Evolutionary conservation across 345 rosid species (phyloP), one percentile per base, ranked within the genome.

Genomic region (Acer negundo): DNA sequence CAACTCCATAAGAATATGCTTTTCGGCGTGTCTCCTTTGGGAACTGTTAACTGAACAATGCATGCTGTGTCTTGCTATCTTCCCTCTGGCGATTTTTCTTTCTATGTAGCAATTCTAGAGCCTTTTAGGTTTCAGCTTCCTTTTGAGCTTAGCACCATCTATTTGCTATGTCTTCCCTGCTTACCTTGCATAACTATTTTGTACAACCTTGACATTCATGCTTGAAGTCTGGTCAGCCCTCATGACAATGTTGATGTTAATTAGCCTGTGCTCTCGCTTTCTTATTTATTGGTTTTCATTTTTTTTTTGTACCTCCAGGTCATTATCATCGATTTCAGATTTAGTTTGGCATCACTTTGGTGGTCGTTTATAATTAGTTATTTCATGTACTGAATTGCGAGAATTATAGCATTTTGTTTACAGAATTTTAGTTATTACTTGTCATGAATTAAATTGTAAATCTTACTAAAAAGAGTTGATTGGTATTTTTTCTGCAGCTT

Each of bases 401-500:
- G 17, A 58, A 51, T 5, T 7, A 16, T 51, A 75, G 61, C 56
- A 62, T 46, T 56, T 74, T 62, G 68, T 23, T 23, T 40, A 4
- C n/a, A 19, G 10, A 51, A 51, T 10, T 55, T 17, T 28, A 75
- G 47, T 15, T 9, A 22, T 67, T n/a, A 49, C 10, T 58, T 82
- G 11, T 58, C 47, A 46, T 51, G 22, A 24, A n/a, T 61, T 76
- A 49, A 35, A 10, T 67, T 10, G 35, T 23, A 15, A 35, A 75
- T 53, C 15, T 24, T 35, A 70, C 72, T 9, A 51, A 35, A 38
- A 24, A 74, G 17, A 26, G 62, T 23, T 72, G 38, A 38, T 23
- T 3, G 49, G 47, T 61, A 28, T 47, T 62, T 47, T 22, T 15
- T 74, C 56, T 68, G 47, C 66, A 72, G 68, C 55, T 55, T 24